Evolutionary conservation across 805 yeast species (phyloP).

Genomic region (Metschnikowia vanudenii): DNA sequence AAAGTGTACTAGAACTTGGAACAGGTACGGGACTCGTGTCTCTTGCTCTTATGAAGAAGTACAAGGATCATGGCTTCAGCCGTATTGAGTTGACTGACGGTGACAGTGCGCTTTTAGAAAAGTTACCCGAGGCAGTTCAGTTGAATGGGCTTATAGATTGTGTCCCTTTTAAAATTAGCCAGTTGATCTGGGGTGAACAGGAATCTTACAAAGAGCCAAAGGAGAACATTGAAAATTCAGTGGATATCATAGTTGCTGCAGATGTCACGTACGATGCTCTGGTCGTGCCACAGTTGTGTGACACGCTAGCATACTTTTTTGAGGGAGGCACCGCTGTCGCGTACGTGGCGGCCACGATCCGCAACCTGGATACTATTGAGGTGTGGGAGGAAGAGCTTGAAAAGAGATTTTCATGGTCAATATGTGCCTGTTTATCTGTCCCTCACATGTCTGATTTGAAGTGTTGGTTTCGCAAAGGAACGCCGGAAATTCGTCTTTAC

Average conservation of each 20-base stretch:
- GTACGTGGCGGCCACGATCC: slow-evolving; percentile 69
- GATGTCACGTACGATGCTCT: slow-evolving; percentile 83
- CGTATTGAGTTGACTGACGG: slow-evolving; percentile 64
- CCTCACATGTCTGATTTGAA: slow-evolving; percentile 12
- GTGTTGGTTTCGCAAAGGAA: slow-evolving; percentile 18
- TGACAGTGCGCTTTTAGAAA: slow-evolving; percentile 52
- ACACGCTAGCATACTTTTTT: slow-evolving; percentile 44
- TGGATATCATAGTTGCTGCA: slow-evolving; percentile 68
- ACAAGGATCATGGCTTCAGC: slow-evolving; percentile 16
- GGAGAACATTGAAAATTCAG: slow-evolving; percentile 1
- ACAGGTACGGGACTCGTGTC: slow-evolving; percentile 88
- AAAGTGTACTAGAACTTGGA: slow-evolving; percentile 67
- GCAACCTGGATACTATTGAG: slow-evolving; percentile 47
- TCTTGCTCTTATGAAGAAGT: slow-evolving; percentile 38
- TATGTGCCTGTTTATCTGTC: slow-evolving; percentile 3
- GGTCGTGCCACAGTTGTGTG: slow-evolving; percentile 54
- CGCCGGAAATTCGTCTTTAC: slow-evolving; percentile 21
- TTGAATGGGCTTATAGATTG: slow-evolving; percentile 37
- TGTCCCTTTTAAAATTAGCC: slow-evolving; percentile 24
- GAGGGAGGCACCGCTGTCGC: slow-evolving; percentile 30
- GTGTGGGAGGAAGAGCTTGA: slow-evolving; percentile 30
- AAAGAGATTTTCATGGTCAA: slow-evolving; percentile 13
- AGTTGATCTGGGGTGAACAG: slow-evolving; percentile 55
- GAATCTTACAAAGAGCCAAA: slow-evolving; percentile 9
- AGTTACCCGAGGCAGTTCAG: slow-evolving; percentile 42